A percentile compares a stretch with the other conserved stretches of the same genome.
These are phyloP conservation scores for Ilyonectria robusta DNA, from an alignment of 2,329 filamentous ascomycete genomes.

Conservation along the genomic window DNA sequence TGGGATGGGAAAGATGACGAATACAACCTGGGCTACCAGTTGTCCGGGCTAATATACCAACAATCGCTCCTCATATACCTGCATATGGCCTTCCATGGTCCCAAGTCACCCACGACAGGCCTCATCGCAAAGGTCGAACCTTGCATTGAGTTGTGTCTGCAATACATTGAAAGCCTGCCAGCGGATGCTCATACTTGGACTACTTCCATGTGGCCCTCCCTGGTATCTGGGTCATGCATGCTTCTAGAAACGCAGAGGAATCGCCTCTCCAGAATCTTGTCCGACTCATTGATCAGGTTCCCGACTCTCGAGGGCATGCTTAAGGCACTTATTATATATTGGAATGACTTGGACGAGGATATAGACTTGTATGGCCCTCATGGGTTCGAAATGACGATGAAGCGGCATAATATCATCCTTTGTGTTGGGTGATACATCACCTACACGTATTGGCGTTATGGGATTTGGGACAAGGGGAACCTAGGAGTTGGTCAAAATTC, in stretches of 20 bases:
- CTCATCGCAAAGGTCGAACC: constrained; percentile 21
- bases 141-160: constrained; percentile 19
- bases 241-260: constrained; percentile 19
- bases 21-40: constrained; percentile 8
- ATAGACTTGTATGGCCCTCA: constrained; percentile 16
- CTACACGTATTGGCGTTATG: background rate
- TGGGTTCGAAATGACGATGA: constrained; percentile 25
- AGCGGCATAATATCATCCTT: constrained; percentile 18
- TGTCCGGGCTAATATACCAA: constrained; percentile 20
- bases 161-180: constrained; percentile 18
- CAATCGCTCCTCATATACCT: constrained; percentile 17
- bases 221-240: constrained; percentile 21
- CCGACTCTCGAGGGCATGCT: constrained; percentile 22
- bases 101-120: constrained; percentile 1
- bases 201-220: constrained; percentile 26
- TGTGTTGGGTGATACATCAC: constrained; percentile 14
- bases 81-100: constrained; percentile 17
- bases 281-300: constrained; percentile 18
- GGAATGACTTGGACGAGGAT: constrained; percentile 20
- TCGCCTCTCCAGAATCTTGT: constrained; percentile 13
- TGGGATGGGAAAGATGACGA: constrained; percentile 16
- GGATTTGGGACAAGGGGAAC: background rate
- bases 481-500: background rate
- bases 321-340: constrained; percentile 17
- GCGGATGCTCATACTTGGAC: constrained; percentile 25